Evolutionary conservation across 805 yeast genomes (phyloP).

Genomic region (Torulaspora microellipsoides): DNA sequence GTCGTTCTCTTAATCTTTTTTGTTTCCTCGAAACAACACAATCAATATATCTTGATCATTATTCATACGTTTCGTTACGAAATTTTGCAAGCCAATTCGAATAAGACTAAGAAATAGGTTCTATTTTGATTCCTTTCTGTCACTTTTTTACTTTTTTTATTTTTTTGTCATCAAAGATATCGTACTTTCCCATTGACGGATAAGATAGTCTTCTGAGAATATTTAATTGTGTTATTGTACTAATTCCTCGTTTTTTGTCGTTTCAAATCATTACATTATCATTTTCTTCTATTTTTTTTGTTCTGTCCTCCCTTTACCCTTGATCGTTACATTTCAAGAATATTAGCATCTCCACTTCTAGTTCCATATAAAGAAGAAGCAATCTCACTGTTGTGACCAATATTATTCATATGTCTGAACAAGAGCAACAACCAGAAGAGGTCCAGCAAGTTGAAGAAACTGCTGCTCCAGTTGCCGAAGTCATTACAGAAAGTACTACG

Average conservation of each 20-base stretch:
- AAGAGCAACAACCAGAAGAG: conserved; percentile 3
- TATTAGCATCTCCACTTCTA: not conserved
- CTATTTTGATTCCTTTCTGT: too few relatives aligned
- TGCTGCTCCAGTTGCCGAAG: conserved; percentile 6
- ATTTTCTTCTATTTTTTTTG: not conserved
- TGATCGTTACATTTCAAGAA: not conserved
- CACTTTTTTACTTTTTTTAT: too few relatives aligned
- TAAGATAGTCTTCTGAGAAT: too few relatives aligned
- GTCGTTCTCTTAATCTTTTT: too few relatives aligned
- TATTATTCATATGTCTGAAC: conserved; percentile 5
- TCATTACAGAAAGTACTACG: conserved; percentile 5
- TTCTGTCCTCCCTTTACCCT: not conserved
- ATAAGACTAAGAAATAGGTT: too few relatives aligned
- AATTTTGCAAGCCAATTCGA: not conserved
- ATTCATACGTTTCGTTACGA: not conserved
- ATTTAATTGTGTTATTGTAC: too few relatives aligned
- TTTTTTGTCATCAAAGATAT: too few relatives aligned
- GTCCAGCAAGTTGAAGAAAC: conserved; percentile 2
- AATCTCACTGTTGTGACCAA: too few relatives aligned
- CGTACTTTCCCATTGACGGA: too few relatives aligned
- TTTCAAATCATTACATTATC: not conserved
- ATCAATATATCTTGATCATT: not conserved
- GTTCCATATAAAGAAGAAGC: not conserved
- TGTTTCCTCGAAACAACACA: too few relatives aligned
- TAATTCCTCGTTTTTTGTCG: too few relatives aligned